Evolutionary conservation across 2,329 filamentous ascomycete genomes (phyloP).

Genomic region (Calonectria crousiana): DNA sequence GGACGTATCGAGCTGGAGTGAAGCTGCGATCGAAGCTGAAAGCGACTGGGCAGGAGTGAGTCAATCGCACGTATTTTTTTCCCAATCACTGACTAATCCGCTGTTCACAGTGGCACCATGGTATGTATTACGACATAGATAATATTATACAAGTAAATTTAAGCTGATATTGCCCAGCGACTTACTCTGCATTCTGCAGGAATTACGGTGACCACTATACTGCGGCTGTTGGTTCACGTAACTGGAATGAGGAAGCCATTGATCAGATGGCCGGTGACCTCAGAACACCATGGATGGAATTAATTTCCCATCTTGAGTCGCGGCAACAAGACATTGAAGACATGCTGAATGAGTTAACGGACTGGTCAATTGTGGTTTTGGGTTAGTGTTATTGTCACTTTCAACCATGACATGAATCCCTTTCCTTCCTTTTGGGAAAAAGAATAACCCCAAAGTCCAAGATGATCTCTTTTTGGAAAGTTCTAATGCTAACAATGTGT

Average conservation of each 20-base stretch:
- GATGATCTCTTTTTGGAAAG: too few species aligned
- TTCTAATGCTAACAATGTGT: neutral
- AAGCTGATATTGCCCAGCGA: slow-evolving; percentile 28
- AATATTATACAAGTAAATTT: too few species aligned
- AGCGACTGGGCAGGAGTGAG: slow-evolving; percentile 52
- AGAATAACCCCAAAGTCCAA: too few species aligned
- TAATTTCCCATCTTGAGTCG: slow-evolving; percentile 19
- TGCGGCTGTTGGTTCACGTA: slow-evolving; percentile 35
- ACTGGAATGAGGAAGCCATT: slow-evolving; percentile 62
- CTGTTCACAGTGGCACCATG: slow-evolving; percentile 45
- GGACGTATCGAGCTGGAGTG: slow-evolving; percentile 21
- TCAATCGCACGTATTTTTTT: slow-evolving; percentile 5
- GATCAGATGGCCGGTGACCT: slow-evolving; percentile 51
- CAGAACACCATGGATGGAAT: slow-evolving; percentile 45
- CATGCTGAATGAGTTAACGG: neutral
- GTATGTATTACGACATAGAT: slow-evolving; percentile 20
- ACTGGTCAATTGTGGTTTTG: slow-evolving; percentile 26
- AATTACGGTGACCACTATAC: slow-evolving; percentile 55
- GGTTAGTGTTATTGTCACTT: slow-evolving; percentile 16
- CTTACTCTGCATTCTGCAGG: slow-evolving; percentile 58
- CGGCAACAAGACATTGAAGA: slow-evolving; percentile 4
- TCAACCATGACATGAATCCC: neutral
- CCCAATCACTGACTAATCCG: slow-evolving; percentile 2
- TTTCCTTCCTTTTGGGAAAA: too few species aligned
- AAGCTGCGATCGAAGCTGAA: slow-evolving; percentile 44